Evolutionary conservation across 805 yeast species (phyloP).

Genomic region (Kregervanrija delftensis): DNA sequence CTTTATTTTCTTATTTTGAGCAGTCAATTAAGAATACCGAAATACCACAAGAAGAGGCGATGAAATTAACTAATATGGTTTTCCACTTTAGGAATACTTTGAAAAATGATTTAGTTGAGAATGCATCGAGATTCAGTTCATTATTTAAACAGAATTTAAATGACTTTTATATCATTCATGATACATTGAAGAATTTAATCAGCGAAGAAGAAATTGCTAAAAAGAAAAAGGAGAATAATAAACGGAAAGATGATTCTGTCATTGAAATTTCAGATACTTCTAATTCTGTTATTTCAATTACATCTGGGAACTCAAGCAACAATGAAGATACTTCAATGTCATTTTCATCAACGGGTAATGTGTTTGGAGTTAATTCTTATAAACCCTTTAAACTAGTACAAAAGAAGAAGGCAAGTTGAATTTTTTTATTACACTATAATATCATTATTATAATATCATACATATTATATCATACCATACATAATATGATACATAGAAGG

Average conservation of each 20-base stretch:
- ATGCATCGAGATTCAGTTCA: constrained; percentile 16
- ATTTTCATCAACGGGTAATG: neutral
- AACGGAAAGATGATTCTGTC: constrained; percentile 1
- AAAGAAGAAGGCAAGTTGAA: neutral
- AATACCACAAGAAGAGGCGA: constrained; percentile 9
- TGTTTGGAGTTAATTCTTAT: neutral
- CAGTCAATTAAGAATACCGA: constrained; percentile 3
- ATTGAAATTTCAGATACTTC: constrained; percentile 8
- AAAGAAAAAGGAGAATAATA: neutral
- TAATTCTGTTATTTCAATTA: constrained; percentile 4
- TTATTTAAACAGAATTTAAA: constrained; percentile 21
- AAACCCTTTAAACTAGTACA: constrained; percentile 9
- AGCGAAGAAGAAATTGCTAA: neutral
- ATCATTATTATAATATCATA: too few species aligned
- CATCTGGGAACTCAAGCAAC: too few species aligned
- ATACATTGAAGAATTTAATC: constrained; percentile 18
- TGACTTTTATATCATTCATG: constrained; percentile 22
- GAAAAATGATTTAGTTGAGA: constrained; percentile 16
- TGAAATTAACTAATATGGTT: constrained; percentile 11
- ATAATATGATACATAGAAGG: too few species aligned
- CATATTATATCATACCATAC: too few species aligned
- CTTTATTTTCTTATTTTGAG: constrained; percentile 12
- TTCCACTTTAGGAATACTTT: constrained; percentile 15
- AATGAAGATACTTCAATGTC: constrained; percentile 3
- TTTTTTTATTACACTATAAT: neutral